These are phyloP conservation scores for Penicillium argentinense DNA, from an alignment of 495 filamentous ascomycete genomes.

Conservation along the genomic window DNA sequence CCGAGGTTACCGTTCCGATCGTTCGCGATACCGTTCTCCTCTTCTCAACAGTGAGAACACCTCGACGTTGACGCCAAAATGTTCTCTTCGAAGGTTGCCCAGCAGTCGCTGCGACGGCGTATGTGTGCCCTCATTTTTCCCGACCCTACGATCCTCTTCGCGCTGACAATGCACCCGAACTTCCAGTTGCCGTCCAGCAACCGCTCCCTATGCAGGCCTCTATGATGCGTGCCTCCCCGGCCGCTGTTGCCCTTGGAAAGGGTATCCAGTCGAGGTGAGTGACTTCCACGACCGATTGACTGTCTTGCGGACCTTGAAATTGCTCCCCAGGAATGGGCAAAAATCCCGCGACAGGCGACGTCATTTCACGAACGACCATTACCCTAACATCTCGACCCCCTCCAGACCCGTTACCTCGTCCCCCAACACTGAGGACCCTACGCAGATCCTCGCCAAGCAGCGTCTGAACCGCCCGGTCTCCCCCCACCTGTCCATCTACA, in stretches of 20 bases:
- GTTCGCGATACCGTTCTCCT: constrained; percentile 20
- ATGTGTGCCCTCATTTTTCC: constrained; percentile 26
- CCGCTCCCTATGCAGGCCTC: constrained; percentile 47
- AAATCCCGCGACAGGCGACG: constrained; percentile 24
- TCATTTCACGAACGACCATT: constrained; percentile 23
- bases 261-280: constrained; percentile 57
- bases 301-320: neutral
- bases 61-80: too few species aligned
- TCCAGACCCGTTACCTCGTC: constrained; percentile 55
- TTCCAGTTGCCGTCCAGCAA: constrained; percentile 51
- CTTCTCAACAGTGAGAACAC: constrained; percentile 16
- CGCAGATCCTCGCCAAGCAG: constrained; percentile 77
- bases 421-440: constrained; percentile 56
- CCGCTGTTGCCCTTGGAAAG: constrained; percentile 48
- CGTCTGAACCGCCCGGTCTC: constrained; percentile 81
- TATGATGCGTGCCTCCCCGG: constrained; percentile 51
- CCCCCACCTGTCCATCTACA: constrained; percentile 89
- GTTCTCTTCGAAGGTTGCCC: constrained; percentile 64
- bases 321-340: neutral
- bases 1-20: constrained; percentile 49
- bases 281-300: neutral
- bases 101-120: constrained; percentile 70
- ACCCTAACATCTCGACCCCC: constrained; percentile 12
- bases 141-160: neutral
- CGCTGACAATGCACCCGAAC: constrained; percentile 19